Conservation (phyloP, 768 basidiomycete genomes). For the Leccinum obscurum region DNA sequence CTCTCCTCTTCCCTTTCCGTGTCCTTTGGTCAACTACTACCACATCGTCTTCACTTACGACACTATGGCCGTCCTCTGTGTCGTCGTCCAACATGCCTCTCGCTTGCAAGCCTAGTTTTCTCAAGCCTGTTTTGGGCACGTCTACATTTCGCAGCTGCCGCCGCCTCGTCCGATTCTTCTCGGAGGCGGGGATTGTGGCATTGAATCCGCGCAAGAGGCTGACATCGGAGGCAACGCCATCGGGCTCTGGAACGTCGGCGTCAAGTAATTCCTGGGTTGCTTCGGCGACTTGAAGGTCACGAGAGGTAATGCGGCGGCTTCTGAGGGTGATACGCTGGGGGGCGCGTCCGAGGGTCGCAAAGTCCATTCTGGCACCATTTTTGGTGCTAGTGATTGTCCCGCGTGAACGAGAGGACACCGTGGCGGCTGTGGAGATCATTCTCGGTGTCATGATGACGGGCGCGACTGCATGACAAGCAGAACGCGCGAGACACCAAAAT, state of each 20-base stretch:
- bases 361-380: constrained; percentile 52
- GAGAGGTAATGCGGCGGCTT: constrained; percentile 70
- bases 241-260: constrained; percentile 71
- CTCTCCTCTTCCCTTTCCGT: constrained; percentile 44
- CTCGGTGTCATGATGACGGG: constrained; percentile 89
- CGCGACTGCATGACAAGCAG: constrained; percentile 53
- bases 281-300: constrained; percentile 82
- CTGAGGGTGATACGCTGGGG: constrained; percentile 68
- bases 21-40: constrained; percentile 49
- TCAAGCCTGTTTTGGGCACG: constrained; percentile 72
- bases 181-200: constrained; percentile 91
- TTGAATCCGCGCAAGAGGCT: constrained; percentile 90
- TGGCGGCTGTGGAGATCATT: constrained; percentile 71
- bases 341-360: constrained; percentile 78
- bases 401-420: constrained; percentile 55
- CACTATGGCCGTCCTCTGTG: constrained; percentile 59
- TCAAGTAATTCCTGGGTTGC: constrained; percentile 75
- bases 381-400: constrained; percentile 32
- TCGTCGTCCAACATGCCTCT: constrained; percentile 61
- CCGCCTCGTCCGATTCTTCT: constrained; percentile 71
- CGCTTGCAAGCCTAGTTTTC: constrained; percentile 75
- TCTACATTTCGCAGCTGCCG: constrained; percentile 81
- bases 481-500: not conserved
- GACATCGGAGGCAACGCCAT: constrained; percentile 68
- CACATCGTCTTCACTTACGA: constrained; percentile 76